Conservation (phyloP, 2,329 filamentous ascomycete genomes). For the Proliferodiscus dingleyae region DNA sequence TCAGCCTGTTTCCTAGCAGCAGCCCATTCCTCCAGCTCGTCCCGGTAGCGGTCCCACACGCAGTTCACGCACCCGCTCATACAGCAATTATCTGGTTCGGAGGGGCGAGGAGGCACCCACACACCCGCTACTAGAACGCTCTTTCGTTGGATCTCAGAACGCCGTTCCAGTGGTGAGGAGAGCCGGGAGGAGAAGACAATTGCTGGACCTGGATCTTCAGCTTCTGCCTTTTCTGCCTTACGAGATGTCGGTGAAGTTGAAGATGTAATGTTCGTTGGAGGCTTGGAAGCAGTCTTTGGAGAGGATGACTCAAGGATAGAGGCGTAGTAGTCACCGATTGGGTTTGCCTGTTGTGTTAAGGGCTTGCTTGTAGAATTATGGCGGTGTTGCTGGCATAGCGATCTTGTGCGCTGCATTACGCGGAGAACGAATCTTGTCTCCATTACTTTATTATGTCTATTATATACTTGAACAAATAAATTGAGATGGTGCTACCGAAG, state of each 20-base stretch:
- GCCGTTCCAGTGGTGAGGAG: slow-evolving; percentile 66
- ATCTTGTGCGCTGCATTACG: slow-evolving; percentile 18
- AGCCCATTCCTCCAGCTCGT: slow-evolving; percentile 90
- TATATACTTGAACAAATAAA: neutral
- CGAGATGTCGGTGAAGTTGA: no score
- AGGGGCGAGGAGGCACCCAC: slow-evolving; percentile 73
- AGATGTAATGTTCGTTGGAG: no score
- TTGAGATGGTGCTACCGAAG: slow-evolving; percentile 14
- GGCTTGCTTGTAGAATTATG: slow-evolving; percentile 15
- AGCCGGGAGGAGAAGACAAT: slow-evolving; percentile 81
- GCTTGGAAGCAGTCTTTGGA: slow-evolving; percentile 11
- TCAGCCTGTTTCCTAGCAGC: slow-evolving; percentile 60
- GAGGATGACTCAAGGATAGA: slow-evolving; percentile 46
- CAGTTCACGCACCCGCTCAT: slow-evolving; percentile 99
- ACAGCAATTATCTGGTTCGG: slow-evolving; percentile 96
- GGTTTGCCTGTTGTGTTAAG: slow-evolving; percentile 32
- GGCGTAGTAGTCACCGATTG: slow-evolving; percentile 56
- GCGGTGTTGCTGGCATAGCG: slow-evolving; percentile 12
- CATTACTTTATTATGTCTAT: slow-evolving; percentile 14
- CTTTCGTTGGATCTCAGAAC: slow-evolving; percentile 51
- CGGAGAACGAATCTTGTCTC: slow-evolving; percentile 25
- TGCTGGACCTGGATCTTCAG: slow-evolving; percentile 41
- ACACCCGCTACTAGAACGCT: slow-evolving; percentile 71
- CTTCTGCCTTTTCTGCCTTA: slow-evolving; percentile 1
- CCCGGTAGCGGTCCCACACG: slow-evolving; percentile 87